A percentile compares a stretch with the other conserved stretches of the same genome.
phyloP scores from a whole-genome alignment of 2,329 filamentous ascomycete species.

The Pseudomassariella vexata region DNA sequence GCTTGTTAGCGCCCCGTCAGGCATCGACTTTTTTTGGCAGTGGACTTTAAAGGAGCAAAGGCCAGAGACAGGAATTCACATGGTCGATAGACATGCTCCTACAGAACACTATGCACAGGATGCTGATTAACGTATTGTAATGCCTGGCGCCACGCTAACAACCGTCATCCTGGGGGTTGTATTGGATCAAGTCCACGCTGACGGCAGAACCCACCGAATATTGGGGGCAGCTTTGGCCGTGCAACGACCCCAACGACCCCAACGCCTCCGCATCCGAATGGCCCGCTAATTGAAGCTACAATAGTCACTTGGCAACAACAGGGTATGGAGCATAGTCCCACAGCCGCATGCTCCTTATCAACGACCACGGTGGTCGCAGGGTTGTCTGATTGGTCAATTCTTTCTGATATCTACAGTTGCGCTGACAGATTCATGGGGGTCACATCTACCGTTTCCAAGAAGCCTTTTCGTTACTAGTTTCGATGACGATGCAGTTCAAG shows the following conservation, averaged over 20 bases:
- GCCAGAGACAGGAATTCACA: too few species aligned
- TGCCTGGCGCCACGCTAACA: too few species aligned
- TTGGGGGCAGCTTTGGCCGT: background rate
- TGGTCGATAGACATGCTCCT: too few species aligned
- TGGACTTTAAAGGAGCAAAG: too few species aligned
- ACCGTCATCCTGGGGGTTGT: too few species aligned
- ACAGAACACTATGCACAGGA: too few species aligned
- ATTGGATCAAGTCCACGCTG: background rate
- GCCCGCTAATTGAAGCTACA: too few species aligned
- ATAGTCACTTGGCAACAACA: too few species aligned
- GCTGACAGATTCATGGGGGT: slow-evolving; percentile 2
- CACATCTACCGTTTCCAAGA: background rate
- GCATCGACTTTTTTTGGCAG: too few species aligned
- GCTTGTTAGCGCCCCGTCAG: too few species aligned
- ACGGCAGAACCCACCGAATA: background rate
- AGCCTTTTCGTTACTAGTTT: background rate
- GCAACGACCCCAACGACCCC: background rate
- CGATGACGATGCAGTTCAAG: background rate
- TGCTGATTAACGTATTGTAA: too few species aligned
- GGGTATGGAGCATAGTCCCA: too few species aligned
- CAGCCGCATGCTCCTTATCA: slow-evolving; percentile 2
- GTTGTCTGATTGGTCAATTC: slow-evolving; percentile 2
- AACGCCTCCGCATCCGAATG: slow-evolving; percentile 2
- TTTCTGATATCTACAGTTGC: slow-evolving; percentile 2
- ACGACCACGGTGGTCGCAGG: background rate